Evolutionary conservation across 176 grass and related monocot species (phyloP), one percentile per base, ranked within the genome.

Genomic region (Areca catechu): DNA sequence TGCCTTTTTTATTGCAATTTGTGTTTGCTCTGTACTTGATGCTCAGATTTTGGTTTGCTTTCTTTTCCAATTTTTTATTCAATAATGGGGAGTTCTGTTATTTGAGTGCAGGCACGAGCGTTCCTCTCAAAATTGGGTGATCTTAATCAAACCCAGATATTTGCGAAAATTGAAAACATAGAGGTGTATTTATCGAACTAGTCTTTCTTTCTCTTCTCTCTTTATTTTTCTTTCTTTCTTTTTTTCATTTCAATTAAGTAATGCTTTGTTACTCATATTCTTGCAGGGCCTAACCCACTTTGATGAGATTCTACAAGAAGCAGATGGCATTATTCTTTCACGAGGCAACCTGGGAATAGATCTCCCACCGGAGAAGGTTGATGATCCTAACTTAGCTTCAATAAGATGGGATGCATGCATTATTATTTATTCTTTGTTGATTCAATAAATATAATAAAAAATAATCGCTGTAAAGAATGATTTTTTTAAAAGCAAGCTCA

Each of bases 341-440:
- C 89, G 94, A 60, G 94, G 94, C 60, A 86, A 93, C 74, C 71
- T 99, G 7, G 94, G 94, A 75, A 79, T 99, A 76, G 94, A 99
- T 77, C 88, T 99, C 62, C 94, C 94, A 67, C 84, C 94, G n/a
- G 94, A 99, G 62, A 99, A 93, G 84, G 94, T 99, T 48, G 5
- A 25, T 43, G 9, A 43, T 43, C 34, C 34, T 10, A 43, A 43
- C 34, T 14, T 43, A 43, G 34, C 34, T 43, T 43, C 9, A 14
- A 43, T 43, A 14, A 43, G 34, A 43, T 14, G 34, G 9, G 34
- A 43, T 43, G 6, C 10, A 12, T 43, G 9, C 34, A 43, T 43
- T 43, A 43, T 43, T 43, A 43, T 43, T 43, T 43, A 12, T 43
- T 12, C 34, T 43, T 43, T 43, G 30, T 43, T 12, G 7, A 14